A percentile compares a stretch with the other conserved stretches of the same genome.
Evolutionary conservation across 257 asterid genomes (phyloP).

Genomic region (Salvia miltiorrhiza): DNA sequence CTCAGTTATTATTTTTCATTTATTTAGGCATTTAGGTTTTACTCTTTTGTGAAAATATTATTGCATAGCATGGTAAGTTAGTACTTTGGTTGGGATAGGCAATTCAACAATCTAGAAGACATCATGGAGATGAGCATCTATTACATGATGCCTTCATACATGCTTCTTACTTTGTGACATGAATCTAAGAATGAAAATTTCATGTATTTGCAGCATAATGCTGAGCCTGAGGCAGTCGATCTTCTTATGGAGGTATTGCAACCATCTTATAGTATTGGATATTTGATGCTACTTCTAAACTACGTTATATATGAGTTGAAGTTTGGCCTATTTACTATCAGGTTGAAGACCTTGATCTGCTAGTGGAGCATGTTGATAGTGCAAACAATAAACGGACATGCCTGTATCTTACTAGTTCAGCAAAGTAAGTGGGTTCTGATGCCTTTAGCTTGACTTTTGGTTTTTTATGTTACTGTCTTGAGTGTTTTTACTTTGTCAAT

Average conservation of each 20-base stretch:
- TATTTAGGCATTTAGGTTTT: not conserved
- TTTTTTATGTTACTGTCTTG: not conserved
- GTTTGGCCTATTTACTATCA: conserved; percentile 22
- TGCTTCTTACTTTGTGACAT: conserved; percentile 1
- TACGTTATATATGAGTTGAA: not conserved
- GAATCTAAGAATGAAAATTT: conserved; percentile 14
- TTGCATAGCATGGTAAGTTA: not conserved
- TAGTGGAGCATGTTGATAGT: conserved; percentile 65
- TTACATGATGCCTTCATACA: not conserved
- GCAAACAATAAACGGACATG: conserved; percentile 80
- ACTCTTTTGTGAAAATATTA: not conserved
- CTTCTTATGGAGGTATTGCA: conserved; percentile 73
- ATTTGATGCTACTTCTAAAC: not conserved
- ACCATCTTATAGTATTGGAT: not conserved
- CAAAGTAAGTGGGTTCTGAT: conserved; percentile 53
- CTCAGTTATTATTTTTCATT: not conserved
- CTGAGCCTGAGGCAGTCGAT: conserved; percentile 87
- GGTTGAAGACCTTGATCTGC: conserved; percentile 93
- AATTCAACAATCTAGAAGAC: not conserved
- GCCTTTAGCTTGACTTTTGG: not conserved
- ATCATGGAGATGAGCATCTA: not conserved
- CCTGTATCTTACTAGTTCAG: conserved; percentile 78
- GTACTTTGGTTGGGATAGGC: not conserved
- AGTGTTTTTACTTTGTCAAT: not conserved
- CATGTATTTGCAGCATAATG: conserved; percentile 76